Base-by-base conservation (phyloP, 75 land plant genomes). In the Pinus taeda region DNA sequence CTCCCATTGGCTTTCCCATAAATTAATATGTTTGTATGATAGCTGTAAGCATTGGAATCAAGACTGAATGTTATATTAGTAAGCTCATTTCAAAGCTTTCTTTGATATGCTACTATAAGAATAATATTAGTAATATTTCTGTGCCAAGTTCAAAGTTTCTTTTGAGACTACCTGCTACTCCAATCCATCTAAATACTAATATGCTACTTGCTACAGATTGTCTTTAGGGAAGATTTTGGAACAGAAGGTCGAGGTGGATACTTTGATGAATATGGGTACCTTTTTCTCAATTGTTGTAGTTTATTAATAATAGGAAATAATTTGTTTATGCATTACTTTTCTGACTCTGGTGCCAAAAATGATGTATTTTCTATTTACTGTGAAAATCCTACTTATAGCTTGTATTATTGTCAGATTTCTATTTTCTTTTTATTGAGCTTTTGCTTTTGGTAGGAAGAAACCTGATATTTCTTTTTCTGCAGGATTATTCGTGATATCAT, bases 191-290 rank as follows among this genome's bases (percentile, higher is more conserved):
- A 42, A 20, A 22, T 42, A 11, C 39, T n/a, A 69, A 18, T 69
- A 42, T 20, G 22, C 72, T 69, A 9, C 53, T 87, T 60, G 29
- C 59, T 75, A 83, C 87, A 95, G 98, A 96, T 96, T 81, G 99
- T 96, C 13, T 96, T 96, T 82, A 92, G 92, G 75, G 99, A 96
- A 77, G 95, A 96, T 76, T 96, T 96, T 86, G 99, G 99, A 80
- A 94, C 97, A 79, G 99, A 96, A 71, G 99, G 99, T 64, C 94
- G 99, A 72, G 99, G 99, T 74, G 99, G 99, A 71, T 96, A 96
- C 82, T 96, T 96, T 83, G 97, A 96, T 82, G 91, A 96, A 87
- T 96, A 96, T 77, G 99, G 99, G 98, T 95, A 86, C 73, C 69
- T 30, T 64, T 29, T 74, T 65, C 6, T 49, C 36, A 17, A 37